Evolutionary conservation across 2,329 filamentous ascomycete species (phyloP), one percentile per base, ranked within the genome.

Genomic region (Talaromyces piceae): DNA sequence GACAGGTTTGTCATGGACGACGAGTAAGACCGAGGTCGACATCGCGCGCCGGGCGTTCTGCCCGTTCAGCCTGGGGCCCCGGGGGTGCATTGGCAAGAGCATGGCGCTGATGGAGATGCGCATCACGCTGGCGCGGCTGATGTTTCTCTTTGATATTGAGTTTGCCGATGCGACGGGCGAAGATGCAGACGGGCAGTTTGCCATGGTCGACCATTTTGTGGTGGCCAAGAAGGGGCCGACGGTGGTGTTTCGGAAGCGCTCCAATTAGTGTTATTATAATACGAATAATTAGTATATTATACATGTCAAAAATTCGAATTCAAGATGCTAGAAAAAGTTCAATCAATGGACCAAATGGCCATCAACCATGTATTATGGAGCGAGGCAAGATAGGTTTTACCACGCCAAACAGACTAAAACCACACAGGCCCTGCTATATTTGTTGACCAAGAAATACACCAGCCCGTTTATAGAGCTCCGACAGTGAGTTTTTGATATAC

Each of bases 31-130:
- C 1, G 77, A 80, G 1, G 62, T 68, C 48, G 67, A 70, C 2
- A 61, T 72, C 4, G 84, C 86, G 2, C 78, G 84, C 47, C 77
- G 75, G 28, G 87, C 87, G 0, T 91, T 87, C 68, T 88, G 84
- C 56, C 85, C 88, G 6, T 73, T 73, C 47, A 69, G 66, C 39
- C 67, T 72, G 31, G 71, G 71, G 1, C 67, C 67, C 1, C 63
- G 70, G 2, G 69, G 69, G 1, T 73, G 71, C 48, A 66, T 71
- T 52, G 71, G 70, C 4, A 73, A 73, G 57, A 64, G 65, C 33
- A 64, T 73, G 65, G 71, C 71, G 2, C 64, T 71, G 45, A 67
- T 71, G 61, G 70, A 73, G 54, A 65, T 73, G 61, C 60, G 61
- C n/a, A 50, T 70, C 47, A 68, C 68, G 6, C 50, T 72, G 41